A percentile compares a stretch with the other conserved stretches of the same genome.
These are phyloP conservation scores for Penicillium ochrochloron DNA, from an alignment of 495 filamentous ascomycete genomes.

Conservation along the genomic window DNA sequence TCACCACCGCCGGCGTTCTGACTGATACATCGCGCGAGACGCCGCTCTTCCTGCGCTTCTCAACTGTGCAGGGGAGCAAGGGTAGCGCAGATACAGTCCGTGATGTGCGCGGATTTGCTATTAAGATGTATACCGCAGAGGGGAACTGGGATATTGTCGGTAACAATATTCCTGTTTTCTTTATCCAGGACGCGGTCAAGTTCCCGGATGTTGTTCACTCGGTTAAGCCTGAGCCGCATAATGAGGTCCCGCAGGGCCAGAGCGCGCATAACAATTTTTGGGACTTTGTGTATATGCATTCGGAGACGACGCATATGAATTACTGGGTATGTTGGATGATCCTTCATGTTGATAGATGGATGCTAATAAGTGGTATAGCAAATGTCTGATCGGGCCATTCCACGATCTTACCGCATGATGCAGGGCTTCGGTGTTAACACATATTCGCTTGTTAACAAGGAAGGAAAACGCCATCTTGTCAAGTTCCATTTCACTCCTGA, in stretches of 20 bases:
- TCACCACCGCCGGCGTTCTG: constrained; percentile 72
- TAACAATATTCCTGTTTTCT: constrained; percentile 77
- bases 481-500: constrained; percentile 83
- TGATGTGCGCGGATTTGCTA: constrained; percentile 80
- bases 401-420: constrained; percentile 85
- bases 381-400: constrained; percentile 79
- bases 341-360: background rate
- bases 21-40: constrained; percentile 82
- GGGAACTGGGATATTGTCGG: constrained; percentile 74
- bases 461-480: constrained; percentile 75
- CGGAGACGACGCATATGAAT: constrained; percentile 83
- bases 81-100: constrained; percentile 81
- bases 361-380: constrained; percentile 44
- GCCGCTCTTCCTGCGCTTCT: constrained; percentile 81
- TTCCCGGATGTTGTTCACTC: constrained; percentile 78
- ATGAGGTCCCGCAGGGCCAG: constrained; percentile 68
- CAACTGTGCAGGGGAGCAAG: constrained; percentile 77
- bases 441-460: constrained; percentile 70
- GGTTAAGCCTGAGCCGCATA: constrained; percentile 82
- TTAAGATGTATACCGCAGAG: constrained; percentile 70
- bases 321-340: constrained; percentile 64
- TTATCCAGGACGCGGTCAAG: constrained; percentile 74
- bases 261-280: constrained; percentile 67
- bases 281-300: constrained; percentile 60
- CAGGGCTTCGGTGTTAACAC: constrained; percentile 92